These are phyloP conservation scores for Pseudogymnoascus sp. DNA, from an alignment of 2,329 filamentous ascomycete species.

Conservation along the genomic window DNA sequence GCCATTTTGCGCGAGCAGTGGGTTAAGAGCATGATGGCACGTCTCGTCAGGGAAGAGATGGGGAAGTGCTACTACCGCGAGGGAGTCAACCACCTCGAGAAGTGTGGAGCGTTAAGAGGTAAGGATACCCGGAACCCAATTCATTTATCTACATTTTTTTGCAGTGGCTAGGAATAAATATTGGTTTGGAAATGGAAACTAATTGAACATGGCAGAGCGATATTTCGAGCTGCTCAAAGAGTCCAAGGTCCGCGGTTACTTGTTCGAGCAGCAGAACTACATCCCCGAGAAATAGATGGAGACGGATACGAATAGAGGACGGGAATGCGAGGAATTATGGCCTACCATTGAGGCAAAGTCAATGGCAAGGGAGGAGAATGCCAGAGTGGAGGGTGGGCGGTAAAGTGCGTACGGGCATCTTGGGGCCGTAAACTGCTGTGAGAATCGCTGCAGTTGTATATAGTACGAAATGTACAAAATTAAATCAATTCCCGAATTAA, in stretches of 20 bases:
- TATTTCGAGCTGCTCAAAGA: constrained; percentile 73
- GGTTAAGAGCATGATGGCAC: constrained; percentile 84
- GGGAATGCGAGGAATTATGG: neutral
- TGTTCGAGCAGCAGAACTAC: constrained; percentile 76
- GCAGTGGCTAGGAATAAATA: neutral
- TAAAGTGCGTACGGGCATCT: neutral
- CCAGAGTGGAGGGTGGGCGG: neutral
- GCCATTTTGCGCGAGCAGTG: constrained; percentile 79
- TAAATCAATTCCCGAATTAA: neutral
- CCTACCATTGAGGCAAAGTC: constrained; percentile 2
- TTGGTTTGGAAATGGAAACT: constrained; percentile 10
- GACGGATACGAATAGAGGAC: constrained; percentile 1
- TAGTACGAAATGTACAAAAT: constrained; percentile 12
- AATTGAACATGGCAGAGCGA: constrained; percentile 48
- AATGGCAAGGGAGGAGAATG: constrained; percentile 4
- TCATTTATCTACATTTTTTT: neutral
- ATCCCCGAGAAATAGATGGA: constrained; percentile 39
- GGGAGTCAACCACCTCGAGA: constrained; percentile 82
- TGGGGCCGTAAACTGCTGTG: neutral
- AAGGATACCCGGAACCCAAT: constrained; percentile 30
- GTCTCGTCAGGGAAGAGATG: constrained; percentile 74
- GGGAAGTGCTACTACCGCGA: constrained; percentile 79
- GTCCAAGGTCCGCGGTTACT: constrained; percentile 69
- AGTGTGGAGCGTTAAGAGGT: constrained; percentile 78
- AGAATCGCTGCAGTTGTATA: constrained; percentile 5